Conservation (phyloP, 371 early-diverging fungal genomes). For the Mucor lusitanicus region DNA sequence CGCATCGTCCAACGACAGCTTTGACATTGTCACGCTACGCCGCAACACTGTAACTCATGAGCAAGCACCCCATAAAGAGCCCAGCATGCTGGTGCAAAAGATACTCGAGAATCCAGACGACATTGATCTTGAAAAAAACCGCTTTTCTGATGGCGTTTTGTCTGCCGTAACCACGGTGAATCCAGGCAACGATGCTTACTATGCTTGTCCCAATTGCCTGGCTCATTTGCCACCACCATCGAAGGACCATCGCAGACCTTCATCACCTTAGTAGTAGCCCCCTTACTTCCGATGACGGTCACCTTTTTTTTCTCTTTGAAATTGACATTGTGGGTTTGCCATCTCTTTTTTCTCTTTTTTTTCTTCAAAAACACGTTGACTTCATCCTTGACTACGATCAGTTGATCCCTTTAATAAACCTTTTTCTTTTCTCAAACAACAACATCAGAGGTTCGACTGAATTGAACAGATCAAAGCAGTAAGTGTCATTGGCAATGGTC, state of each 20-base stretch:
- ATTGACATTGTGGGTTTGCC: not conserved
- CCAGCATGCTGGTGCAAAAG: not conserved
- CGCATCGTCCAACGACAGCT: not conserved
- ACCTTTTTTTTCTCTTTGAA: not conserved
- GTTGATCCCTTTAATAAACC: not conserved
- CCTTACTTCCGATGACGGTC: not conserved
- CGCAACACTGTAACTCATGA: not conserved
- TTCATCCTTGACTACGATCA: not conserved
- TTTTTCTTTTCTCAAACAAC: not conserved
- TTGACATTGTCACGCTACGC: not conserved
- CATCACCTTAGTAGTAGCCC: not conserved
- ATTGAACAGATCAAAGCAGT: not conserved
- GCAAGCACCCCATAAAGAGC: not conserved
- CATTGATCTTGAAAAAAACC: not conserved
- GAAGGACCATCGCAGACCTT: not conserved
- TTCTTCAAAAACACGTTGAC: not conserved
- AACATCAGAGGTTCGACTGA: not conserved
- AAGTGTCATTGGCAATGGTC: not conserved
- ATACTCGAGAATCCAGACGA: not conserved
- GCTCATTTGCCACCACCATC: not conserved
- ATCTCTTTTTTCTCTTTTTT: not conserved
- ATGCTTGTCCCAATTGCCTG: not conserved
- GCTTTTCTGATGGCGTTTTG: not conserved
- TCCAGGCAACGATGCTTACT: not conserved
- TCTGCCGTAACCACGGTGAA: not conserved